Evolutionary conservation across 1,284 basidiomycete genomes (phyloP).

Genomic region (Quambalaria eucalypti): DNA sequence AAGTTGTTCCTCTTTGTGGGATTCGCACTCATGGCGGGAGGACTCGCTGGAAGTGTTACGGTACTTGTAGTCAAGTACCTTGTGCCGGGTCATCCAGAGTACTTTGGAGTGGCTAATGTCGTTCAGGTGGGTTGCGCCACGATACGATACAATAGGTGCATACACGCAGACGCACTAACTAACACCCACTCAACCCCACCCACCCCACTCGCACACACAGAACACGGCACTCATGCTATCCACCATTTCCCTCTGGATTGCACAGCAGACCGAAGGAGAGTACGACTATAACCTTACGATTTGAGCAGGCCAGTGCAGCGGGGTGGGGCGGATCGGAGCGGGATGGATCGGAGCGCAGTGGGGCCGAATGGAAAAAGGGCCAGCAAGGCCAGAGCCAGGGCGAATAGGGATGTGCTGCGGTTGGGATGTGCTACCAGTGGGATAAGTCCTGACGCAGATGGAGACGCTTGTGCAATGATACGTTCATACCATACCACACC

Average conservation of each 20-base stretch:
- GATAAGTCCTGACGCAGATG: no score
- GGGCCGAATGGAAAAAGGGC: no score
- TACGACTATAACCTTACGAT: conserved; percentile 80
- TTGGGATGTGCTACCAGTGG: no score
- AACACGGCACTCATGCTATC: conserved; percentile 87
- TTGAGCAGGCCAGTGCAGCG: no score
- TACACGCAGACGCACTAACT: not conserved
- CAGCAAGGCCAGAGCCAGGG: no score
- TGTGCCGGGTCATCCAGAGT: conserved; percentile 62
- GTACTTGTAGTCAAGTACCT: conserved; percentile 88
- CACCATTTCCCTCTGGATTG: conserved; percentile 73
- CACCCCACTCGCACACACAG: conserved; percentile 50
- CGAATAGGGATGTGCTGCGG: no score
- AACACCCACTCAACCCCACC: not conserved
- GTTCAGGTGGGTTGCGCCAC: conserved; percentile 46
- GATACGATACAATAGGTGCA: not conserved
- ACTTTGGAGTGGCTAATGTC: conserved; percentile 90
- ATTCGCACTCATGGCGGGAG: conserved; percentile 92
- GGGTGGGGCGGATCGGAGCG: no score
- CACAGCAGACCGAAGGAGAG: conserved; percentile 67
- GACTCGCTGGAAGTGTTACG: conserved; percentile 81
- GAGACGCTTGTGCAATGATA: no score
- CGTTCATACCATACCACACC: no score
- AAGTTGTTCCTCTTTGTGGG: conserved; percentile 84
- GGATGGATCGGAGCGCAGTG: no score